These are phyloP conservation scores for Guillardia theta DNA, from an alignment of 78 protist species.

Conservation along the genomic window DNA sequence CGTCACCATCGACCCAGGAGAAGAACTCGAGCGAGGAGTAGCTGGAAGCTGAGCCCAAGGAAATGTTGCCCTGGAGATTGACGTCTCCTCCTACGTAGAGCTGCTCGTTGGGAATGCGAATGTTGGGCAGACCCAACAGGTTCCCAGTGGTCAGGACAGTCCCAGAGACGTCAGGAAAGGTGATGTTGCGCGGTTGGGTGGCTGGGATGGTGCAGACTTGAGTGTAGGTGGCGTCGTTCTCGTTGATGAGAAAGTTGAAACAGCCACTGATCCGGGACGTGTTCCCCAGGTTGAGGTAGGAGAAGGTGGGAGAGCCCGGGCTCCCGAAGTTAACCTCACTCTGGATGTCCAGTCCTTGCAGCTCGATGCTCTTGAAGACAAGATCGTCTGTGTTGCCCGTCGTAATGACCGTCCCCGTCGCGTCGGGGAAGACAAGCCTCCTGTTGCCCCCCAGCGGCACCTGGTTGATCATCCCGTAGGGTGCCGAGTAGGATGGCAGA, in stretches of 20 bases:
- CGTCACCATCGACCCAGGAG: neutral
- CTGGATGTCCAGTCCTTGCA: constrained; percentile 5
- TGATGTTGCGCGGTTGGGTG: neutral
- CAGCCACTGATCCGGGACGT: neutral
- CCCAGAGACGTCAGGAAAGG: neutral
- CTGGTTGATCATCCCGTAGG: neutral
- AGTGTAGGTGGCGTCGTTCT: neutral
- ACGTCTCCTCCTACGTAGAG: neutral
- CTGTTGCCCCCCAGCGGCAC: neutral
- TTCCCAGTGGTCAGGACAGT: neutral
- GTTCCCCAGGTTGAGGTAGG: neutral
- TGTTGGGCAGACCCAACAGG: neutral
- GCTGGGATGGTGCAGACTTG: neutral
- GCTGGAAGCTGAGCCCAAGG: neutral
- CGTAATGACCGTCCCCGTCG: constrained; percentile 16
- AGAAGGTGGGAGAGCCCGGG: neutral
- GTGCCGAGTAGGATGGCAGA: neutral
- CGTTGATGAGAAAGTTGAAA: neutral
- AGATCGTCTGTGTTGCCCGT: constrained; percentile 2
- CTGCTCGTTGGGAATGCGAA: neutral
- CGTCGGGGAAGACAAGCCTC: neutral
- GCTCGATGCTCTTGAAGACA: neutral
- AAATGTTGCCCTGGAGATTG: neutral
- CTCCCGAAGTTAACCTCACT: neutral
- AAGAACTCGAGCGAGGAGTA: neutral